phyloP scores from a whole-genome alignment of 345 rosid species.

The Xanthoceras sorbifolium region DNA sequence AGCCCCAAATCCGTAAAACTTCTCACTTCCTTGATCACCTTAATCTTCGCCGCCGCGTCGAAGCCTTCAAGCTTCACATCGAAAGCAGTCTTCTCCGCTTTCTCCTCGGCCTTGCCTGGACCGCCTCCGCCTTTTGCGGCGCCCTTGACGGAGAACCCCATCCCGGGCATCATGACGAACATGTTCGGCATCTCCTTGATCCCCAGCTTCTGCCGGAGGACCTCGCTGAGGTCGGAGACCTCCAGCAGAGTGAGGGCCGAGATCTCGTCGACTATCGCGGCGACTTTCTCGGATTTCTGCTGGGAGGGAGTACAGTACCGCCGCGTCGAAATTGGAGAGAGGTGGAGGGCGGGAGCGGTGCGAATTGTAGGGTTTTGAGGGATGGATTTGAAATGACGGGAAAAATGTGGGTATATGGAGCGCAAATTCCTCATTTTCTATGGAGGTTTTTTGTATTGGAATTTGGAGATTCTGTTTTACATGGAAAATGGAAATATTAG shows the following conservation, averaged over 20 bases:
- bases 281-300: slow-evolving; percentile 48
- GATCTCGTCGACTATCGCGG: slow-evolving; percentile 62
- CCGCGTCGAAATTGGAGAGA: slow-evolving; percentile 23
- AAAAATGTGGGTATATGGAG: slow-evolving; percentile 41
- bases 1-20: slow-evolving; percentile 75
- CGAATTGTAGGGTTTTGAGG: neutral
- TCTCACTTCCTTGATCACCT: slow-evolving; percentile 94
- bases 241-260: slow-evolving; percentile 76
- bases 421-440: slow-evolving; percentile 49
- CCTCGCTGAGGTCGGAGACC: slow-evolving; percentile 66
- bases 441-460: neutral
- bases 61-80: slow-evolving; percentile 86
- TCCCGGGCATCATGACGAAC: slow-evolving; percentile 95
- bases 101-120: slow-evolving; percentile 52
- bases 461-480: neutral
- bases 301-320: slow-evolving; percentile 22
- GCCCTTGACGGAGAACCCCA: slow-evolving; percentile 50
- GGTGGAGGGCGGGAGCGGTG: slow-evolving; percentile 21
- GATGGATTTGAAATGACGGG: slow-evolving; percentile 30
- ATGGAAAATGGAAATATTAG: neutral
- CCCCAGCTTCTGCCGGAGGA: slow-evolving; percentile 60
- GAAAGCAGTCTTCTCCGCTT: slow-evolving; percentile 65
- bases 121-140: slow-evolving; percentile 43
- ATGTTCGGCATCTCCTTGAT: slow-evolving; percentile 73
- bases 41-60: slow-evolving; percentile 73